Conservation (phyloP, 345 rosid genomes). For the Gossypium sturtianum region DNA sequence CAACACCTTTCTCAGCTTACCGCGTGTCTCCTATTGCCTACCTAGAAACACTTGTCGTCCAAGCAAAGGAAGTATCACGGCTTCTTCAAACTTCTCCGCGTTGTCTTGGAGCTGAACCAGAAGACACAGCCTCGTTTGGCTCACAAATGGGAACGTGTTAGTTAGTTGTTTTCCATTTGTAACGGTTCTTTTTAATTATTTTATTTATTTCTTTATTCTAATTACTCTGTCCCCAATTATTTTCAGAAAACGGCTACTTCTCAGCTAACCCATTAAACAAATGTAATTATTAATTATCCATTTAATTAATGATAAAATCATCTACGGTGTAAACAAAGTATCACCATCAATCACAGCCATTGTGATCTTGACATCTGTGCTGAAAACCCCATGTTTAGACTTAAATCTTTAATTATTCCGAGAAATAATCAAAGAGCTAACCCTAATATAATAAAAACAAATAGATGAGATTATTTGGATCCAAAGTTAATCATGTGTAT, state of each 20-base stretch:
- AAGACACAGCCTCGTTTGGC: constrained; percentile 16
- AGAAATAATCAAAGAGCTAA: too few relatives aligned
- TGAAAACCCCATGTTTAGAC: not conserved
- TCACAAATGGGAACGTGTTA: constrained; percentile 17
- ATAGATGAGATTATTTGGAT: not conserved
- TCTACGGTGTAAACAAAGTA: not conserved
- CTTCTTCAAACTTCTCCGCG: not conserved
- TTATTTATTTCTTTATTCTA: not conserved
- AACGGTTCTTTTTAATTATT: constrained; percentile 5
- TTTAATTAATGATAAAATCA: not conserved
- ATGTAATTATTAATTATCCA: not conserved
- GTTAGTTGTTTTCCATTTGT: constrained; percentile 22
- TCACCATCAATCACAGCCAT: not conserved
- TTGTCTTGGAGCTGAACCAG: constrained; percentile 17
- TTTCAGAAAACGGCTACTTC: constrained; percentile 14
- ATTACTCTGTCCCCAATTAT: constrained; percentile 24
- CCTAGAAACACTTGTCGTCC: not conserved
- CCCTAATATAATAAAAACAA: too few relatives aligned
- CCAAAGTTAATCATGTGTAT: not conserved
- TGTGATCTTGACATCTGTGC: constrained; percentile 8
- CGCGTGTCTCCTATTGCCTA: not conserved
- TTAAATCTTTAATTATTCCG: too few relatives aligned
- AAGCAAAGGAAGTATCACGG: constrained; percentile 1
- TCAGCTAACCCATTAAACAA: constrained; percentile 9
- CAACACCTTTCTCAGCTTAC: not conserved